A percentile compares a stretch with the other conserved stretches of the same genome.
Evolutionary conservation across 345 rosid genomes (phyloP).

Genomic region (Brassica juncea): DNA sequence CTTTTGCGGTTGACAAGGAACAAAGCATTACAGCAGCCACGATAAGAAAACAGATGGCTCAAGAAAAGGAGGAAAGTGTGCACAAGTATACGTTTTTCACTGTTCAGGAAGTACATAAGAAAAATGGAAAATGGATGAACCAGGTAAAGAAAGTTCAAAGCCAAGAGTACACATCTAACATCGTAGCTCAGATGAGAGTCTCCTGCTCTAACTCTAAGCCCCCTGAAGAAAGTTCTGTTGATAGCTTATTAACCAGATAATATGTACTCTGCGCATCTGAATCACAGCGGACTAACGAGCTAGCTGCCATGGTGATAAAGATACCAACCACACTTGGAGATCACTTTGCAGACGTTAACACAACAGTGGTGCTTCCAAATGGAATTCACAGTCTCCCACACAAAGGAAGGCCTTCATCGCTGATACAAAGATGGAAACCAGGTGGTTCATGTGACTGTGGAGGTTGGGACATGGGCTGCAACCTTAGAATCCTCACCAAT

Average conservation of each 20-base stretch:
- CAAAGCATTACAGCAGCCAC: slow-evolving; percentile 80
- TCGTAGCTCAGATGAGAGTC: slow-evolving; percentile 82
- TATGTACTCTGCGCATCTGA: slow-evolving; percentile 63
- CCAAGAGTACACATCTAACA: slow-evolving; percentile 64
- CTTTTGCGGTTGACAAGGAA: slow-evolving; percentile 83
- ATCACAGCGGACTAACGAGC: slow-evolving; percentile 70
- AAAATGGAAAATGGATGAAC: slow-evolving; percentile 73
- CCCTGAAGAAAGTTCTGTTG: slow-evolving; percentile 9
- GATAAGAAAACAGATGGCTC: slow-evolving; percentile 46
- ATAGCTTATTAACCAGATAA: slow-evolving; percentile 54
- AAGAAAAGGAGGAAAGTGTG: slow-evolving; percentile 52
- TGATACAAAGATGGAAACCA: slow-evolving; percentile 86
- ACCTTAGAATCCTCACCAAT: slow-evolving; percentile 64
- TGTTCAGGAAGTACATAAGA: slow-evolving; percentile 72
- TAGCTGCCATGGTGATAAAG: slow-evolving; percentile 80
- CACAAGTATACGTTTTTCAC: slow-evolving; percentile 75
- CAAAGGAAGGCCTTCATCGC: slow-evolving; percentile 83
- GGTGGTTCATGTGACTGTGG: slow-evolving; percentile 98
- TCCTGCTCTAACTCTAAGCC: slow-evolving; percentile 16
- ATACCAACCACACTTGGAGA: slow-evolving; percentile 46
- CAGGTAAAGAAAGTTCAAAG: slow-evolving; percentile 55
- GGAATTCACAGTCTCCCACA: slow-evolving; percentile 82
- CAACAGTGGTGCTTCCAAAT: slow-evolving; percentile 85
- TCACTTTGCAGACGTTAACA: slow-evolving; percentile 23
- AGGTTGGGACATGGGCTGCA: slow-evolving; percentile 96